Base-by-base conservation (phyloP, 2,329 filamentous ascomycete species). In the Clonostachys rosea region DNA sequence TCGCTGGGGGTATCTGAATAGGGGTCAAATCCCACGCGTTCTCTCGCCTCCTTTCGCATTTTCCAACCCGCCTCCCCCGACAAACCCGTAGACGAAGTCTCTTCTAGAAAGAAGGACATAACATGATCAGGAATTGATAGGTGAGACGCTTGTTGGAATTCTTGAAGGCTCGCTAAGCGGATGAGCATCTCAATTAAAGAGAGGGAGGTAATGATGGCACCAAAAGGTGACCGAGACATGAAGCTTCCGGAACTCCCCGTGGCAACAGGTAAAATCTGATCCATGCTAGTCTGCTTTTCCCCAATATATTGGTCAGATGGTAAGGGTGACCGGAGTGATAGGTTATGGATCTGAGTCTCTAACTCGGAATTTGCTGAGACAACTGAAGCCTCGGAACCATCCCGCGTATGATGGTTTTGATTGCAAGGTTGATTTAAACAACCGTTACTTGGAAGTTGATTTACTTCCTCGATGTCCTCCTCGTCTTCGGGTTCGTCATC, bases 71-170 rank as follows among this genome's bases (percentile, higher is more conserved):
- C 69, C 49, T 74, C 68, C 5, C 75, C 75, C 7, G 62, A 60
- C 17, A 78, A 52, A 0, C 77, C 74, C 5, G 75, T 77, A 3
- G 74, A 76, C 7, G 77, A 80, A 3, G 74, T 74, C 48, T 81
- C 76, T 50, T 81, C 78, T 14, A 96, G 74, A 68, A 96, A 96
- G 69, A 95, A 95, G 45, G 86, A 90, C 39, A 96, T 74, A 3
- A 96, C 81, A 56, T 96, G 89, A 61, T 96, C 91, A 2, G 88
- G 88, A 51, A 95, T 94, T 7, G 89, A 81, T n/a, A 96, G 78
- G 58, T 96, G 91, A 0, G 89, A 91, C 39, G 83, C 79, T 71
- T 96, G 91, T 61, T 95, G 88, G 64, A 94, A 95, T 69, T 96
- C 90, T 61, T 96, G 91, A 13, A 96, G 79, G 18, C 90, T 89